These are phyloP conservation scores for Calocybe gangraenosa DNA, from an alignment of 768 basidiomycete genomes.

Conservation along the genomic window DNA sequence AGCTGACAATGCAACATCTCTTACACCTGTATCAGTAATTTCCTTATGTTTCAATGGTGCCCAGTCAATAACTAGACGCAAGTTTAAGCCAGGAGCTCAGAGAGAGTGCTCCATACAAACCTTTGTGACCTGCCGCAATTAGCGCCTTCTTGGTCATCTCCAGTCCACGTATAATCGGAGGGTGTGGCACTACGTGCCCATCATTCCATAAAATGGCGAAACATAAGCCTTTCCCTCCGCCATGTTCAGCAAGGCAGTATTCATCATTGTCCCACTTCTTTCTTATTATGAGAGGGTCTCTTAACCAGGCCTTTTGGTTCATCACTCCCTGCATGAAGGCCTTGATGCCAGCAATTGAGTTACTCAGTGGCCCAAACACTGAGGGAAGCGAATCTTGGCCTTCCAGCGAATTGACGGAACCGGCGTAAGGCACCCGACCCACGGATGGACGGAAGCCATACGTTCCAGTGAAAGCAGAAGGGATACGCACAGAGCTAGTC, in stretches of 20 bases:
- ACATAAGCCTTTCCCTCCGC: constrained; percentile 45
- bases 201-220: constrained; percentile 69
- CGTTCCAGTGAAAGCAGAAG: constrained; percentile 60
- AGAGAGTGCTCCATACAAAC: constrained; percentile 34
- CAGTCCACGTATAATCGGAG: constrained; percentile 61
- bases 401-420: constrained; percentile 57
- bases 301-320: constrained; percentile 57
- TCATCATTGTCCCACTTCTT: constrained; percentile 60
- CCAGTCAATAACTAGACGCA: constrained; percentile 63
- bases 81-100: not conserved
- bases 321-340: constrained; percentile 63
- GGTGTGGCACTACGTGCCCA: constrained; percentile 53
- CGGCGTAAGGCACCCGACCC: constrained; percentile 66
- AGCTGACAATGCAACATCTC: constrained; percentile 13
- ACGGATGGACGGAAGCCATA: constrained; percentile 73
- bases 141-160: constrained; percentile 54
- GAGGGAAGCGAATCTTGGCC: constrained; percentile 71
- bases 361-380: constrained; percentile 70
- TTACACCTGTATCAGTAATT: constrained; percentile 39
- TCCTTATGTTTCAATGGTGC: constrained; percentile 48
- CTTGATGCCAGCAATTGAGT: constrained; percentile 56
- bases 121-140: constrained; percentile 57
- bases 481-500: constrained; percentile 68
- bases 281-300: constrained; percentile 54
- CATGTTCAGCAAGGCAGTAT: constrained; percentile 58